phyloP scores from a whole-genome alignment of 805 yeast genomes.

The Hanseniaspora thailandica region DNA sequence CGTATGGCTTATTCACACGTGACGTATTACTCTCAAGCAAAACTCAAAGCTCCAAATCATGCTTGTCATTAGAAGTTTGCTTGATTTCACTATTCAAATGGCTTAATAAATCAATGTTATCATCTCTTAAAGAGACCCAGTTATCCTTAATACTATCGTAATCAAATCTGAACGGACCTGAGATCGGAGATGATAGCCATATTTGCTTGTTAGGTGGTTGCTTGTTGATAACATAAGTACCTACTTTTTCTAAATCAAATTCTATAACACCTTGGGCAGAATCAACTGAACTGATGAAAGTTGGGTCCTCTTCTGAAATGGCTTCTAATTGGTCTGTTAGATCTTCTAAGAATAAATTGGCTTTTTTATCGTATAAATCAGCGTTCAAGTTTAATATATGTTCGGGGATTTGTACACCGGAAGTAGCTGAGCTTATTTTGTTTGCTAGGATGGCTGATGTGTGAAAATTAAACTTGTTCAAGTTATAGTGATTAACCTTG shows the following conservation, averaged over 20 bases:
- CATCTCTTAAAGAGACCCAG: conserved; percentile 74
- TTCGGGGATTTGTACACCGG: conserved; percentile 32
- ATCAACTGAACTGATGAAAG: conserved; percentile 62
- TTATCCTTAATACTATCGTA: conserved; percentile 42
- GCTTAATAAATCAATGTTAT: conserved; percentile 34
- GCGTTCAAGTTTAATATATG: conserved; percentile 39
- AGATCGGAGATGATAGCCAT: conserved; percentile 87
- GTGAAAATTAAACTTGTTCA: not conserved
- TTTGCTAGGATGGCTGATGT: not conserved
- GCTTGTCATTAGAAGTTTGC: conserved; percentile 21
- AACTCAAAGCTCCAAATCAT: not conserved
- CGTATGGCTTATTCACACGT: not conserved
- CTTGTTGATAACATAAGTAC: conserved; percentile 85
- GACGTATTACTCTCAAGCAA: not conserved
- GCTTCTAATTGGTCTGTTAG: conserved; percentile 57
- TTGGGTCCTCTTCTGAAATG: conserved; percentile 50
- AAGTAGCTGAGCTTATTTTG: conserved; percentile 11
- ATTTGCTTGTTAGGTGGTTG: conserved; percentile 97
- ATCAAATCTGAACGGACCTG: conserved; percentile 87
- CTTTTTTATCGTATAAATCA: conserved; percentile 48
- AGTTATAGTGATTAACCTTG: not conserved
- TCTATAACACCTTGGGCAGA: conserved; percentile 72
- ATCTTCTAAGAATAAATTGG: conserved; percentile 60
- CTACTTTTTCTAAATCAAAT: conserved; percentile 54
- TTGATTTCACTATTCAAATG: conserved; percentile 42